phyloP scores from a whole-genome alignment of 768 basidiomycete genomes.

The Termitomyces sp. region DNA sequence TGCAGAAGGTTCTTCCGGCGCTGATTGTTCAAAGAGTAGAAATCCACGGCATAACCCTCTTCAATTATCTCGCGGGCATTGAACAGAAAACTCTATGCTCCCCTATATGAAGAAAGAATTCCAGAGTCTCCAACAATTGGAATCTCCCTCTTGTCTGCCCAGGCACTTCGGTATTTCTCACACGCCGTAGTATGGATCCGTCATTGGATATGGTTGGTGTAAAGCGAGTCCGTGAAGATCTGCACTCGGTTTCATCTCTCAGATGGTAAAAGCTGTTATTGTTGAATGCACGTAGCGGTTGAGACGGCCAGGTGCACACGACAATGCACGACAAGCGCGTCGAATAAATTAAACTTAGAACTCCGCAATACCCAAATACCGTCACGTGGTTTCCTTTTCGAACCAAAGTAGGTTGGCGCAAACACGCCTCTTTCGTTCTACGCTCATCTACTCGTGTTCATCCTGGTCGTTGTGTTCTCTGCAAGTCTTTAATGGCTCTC shows the following conservation, averaged over 20 bases:
- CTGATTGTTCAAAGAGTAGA: neutral
- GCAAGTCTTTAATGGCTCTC: constrained; percentile 34
- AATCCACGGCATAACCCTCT: constrained; percentile 17
- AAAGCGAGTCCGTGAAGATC: too few species aligned
- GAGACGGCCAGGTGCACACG: too few species aligned
- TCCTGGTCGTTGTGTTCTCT: constrained; percentile 13
- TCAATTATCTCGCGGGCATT: constrained; percentile 12
- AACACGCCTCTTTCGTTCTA: constrained; percentile 21
- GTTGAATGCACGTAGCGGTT: too few species aligned
- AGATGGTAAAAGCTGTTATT: too few species aligned
- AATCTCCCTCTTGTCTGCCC: constrained; percentile 10
- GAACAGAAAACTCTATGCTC: constrained; percentile 11
- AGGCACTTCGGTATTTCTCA: too few species aligned
- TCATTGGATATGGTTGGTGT: too few species aligned
- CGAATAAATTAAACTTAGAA: too few species aligned
- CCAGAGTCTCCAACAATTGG: constrained; percentile 16
- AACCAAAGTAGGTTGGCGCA: constrained; percentile 12
- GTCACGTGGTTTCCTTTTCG: constrained; percentile 21
- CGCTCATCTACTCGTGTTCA: constrained; percentile 16
- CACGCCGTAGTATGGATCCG: too few species aligned
- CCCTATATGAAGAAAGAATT: constrained; percentile 13
- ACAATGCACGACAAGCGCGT: too few species aligned
- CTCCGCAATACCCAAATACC: constrained; percentile 10
- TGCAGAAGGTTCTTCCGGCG: neutral
- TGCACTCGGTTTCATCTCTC: too few species aligned